Evolutionary conservation across 2,329 filamentous ascomycete species (phyloP).

Genomic region (Phaeosphaeria sp.): DNA sequence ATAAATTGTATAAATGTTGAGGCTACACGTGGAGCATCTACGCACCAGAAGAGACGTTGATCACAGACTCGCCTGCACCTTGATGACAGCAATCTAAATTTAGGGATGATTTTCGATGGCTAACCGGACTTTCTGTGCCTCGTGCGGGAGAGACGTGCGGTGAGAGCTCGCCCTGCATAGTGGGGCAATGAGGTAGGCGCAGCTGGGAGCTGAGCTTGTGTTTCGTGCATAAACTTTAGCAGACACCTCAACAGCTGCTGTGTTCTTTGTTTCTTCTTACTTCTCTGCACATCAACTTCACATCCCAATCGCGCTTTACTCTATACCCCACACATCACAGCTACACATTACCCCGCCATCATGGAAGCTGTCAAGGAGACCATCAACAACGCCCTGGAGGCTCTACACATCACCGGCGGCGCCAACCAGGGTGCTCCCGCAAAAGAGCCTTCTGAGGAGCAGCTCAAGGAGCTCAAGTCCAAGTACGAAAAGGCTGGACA

Average conservation of each 20-base stretch:
- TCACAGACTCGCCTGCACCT: background rate
- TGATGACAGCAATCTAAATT: conserved; percentile 26
- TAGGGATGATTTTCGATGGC: conserved; percentile 35
- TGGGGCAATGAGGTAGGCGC: conserved; percentile 38
- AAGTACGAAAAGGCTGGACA: conserved; percentile 79
- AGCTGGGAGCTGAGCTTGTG: conserved; percentile 24
- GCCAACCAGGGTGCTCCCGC: conserved; percentile 45
- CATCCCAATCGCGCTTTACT: conserved; percentile 14
- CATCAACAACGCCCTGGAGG: conserved; percentile 51
- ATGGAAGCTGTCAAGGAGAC: conserved; percentile 52
- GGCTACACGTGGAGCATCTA: background rate
- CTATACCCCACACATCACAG: background rate
- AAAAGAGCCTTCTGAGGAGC: conserved; percentile 67
- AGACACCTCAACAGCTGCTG: conserved; percentile 17
- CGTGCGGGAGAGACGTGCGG: conserved; percentile 33
- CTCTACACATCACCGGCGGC: conserved; percentile 48
- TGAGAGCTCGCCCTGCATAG: conserved; percentile 24
- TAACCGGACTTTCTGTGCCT: conserved; percentile 18
- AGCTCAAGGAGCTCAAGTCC: conserved; percentile 71
- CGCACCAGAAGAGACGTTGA: background rate
- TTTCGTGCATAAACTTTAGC: conserved; percentile 24
- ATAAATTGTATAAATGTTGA: conserved; percentile 2
- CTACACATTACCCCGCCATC: conserved; percentile 40
- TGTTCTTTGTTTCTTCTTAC: conserved; percentile 6
- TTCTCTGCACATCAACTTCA: background rate